A percentile compares a stretch with the other conserved stretches of the same genome.
Evolutionary conservation across 2,329 filamentous ascomycete genomes (phyloP).

Genomic region (Arthrobotrys conoides): DNA sequence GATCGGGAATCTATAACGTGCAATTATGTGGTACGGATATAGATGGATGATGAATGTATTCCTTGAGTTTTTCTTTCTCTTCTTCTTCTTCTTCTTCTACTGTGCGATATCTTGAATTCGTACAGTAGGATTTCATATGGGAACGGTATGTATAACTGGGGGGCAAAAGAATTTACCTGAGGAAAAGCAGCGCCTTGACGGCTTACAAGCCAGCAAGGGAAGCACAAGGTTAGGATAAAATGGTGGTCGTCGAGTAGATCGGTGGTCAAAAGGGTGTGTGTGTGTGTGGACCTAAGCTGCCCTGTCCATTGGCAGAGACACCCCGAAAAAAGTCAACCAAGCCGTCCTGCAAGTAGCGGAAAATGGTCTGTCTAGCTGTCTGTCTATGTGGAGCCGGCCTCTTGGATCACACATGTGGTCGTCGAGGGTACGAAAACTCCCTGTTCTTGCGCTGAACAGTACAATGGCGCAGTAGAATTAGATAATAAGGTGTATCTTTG

Average conservation of each 20-base stretch:
- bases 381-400: constrained; percentile 35
- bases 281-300: constrained; percentile 58
- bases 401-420: constrained; percentile 38
- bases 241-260: constrained; percentile 43
- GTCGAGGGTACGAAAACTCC: constrained; percentile 33
- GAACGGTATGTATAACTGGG: constrained; percentile 24
- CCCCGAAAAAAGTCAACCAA: constrained; percentile 54
- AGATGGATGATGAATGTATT: constrained; percentile 7
- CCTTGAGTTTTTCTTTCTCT: not conserved
- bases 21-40: constrained; percentile 25
- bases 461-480: constrained; percentile 33
- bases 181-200: constrained; percentile 30
- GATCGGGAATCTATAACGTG: constrained; percentile 17
- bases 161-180: constrained; percentile 37
- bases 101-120: constrained; percentile 32
- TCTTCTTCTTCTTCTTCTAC: constrained; percentile 24
- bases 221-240: constrained; percentile 40
- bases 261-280: constrained; percentile 17
- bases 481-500: constrained; percentile 33
- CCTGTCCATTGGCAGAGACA: constrained; percentile 57
- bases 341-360: constrained; percentile 55
- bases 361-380: constrained; percentile 37
- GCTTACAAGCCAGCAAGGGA: constrained; percentile 22
- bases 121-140: constrained; percentile 28
- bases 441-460: constrained; percentile 37